Percentiles rank a stretch among this genome's conserved stretches.
phyloP scores from a whole-genome alignment of 2,329 filamentous ascomycete species.

The Xylaria sp. region DNA sequence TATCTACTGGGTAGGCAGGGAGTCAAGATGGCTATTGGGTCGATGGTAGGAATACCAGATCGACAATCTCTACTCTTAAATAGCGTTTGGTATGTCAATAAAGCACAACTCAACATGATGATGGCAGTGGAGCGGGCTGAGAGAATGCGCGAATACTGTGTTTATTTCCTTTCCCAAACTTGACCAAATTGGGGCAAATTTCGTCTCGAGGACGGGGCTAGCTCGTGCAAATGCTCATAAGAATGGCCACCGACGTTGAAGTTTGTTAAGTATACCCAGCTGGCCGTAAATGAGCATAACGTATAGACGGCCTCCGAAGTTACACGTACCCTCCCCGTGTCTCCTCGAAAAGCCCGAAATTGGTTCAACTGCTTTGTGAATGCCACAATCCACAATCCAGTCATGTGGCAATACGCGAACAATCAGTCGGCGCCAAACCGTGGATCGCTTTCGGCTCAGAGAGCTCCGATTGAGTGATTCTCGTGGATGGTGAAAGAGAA shows the following conservation, averaged over 20 bases:
- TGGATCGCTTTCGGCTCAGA: not conserved
- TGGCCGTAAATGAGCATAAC: not conserved
- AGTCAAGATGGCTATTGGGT: not conserved
- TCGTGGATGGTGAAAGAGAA: not conserved
- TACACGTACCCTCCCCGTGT: not conserved
- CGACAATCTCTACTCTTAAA: slow-evolving; percentile 1
- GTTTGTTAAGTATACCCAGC: not conserved
- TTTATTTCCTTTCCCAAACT: not conserved
- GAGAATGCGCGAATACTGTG: not conserved
- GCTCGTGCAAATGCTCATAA: not conserved
- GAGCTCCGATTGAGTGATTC: not conserved
- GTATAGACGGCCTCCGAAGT: not conserved
- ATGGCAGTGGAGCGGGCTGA: not conserved
- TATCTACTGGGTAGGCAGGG: not conserved
- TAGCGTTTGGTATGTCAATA: not conserved
- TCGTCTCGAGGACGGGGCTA: not conserved
- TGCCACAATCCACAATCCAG: too few species aligned
- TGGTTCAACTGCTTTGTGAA: not conserved
- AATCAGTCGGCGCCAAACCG: not conserved
- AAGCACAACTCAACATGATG: not conserved
- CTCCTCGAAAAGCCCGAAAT: not conserved
- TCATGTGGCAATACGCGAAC: not conserved
- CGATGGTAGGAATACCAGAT: not conserved
- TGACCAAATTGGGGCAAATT: not conserved
- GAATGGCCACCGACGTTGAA: not conserved